Percentiles rank a stretch among this genome's conserved stretches.
phyloP scores from a whole-genome alignment of 352 stramenopile genomes.

The Globisporangium camurandrum region DNA sequence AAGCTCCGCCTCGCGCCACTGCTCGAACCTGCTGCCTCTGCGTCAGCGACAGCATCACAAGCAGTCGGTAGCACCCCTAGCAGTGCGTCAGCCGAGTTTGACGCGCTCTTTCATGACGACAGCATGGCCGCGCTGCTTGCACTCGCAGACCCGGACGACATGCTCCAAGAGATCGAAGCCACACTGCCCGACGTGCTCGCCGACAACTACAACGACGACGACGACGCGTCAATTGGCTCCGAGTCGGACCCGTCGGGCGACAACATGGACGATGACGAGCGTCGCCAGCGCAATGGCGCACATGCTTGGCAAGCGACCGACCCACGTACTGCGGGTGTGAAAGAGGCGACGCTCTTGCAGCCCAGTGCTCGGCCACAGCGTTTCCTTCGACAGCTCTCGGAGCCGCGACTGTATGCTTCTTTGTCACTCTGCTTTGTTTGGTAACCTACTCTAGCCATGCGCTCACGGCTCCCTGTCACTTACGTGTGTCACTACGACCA shows the following conservation, averaged over 20 bases:
- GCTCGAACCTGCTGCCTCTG: background rate
- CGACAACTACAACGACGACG: slow-evolving; percentile 36
- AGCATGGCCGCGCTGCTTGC: slow-evolving; percentile 28
- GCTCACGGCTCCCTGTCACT: background rate
- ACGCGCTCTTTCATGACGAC: slow-evolving; percentile 21
- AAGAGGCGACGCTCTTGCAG: background rate
- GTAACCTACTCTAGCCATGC: background rate
- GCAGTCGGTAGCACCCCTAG: background rate
- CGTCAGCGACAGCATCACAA: background rate
- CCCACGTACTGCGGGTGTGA: background rate
- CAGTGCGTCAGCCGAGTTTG: slow-evolving; percentile 13
- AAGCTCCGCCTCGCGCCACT: background rate
- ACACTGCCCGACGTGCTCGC: slow-evolving; percentile 38
- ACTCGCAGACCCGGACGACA: slow-evolving; percentile 31
- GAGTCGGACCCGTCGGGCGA: slow-evolving; percentile 70
- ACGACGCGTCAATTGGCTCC: slow-evolving; percentile 47
- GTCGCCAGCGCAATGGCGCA: slow-evolving; percentile 15
- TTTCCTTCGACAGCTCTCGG: slow-evolving; percentile 25
- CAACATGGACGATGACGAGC: slow-evolving; percentile 55
- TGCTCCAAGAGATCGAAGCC: slow-evolving; percentile 67
- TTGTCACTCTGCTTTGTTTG: background rate
- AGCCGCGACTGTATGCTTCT: slow-evolving; percentile 23
- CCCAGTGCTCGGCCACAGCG: slow-evolving; percentile 12
- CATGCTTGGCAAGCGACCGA: no score
- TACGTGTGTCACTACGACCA: no score